A percentile compares a stretch with the other conserved stretches of the same genome.
These are phyloP conservation scores for Fagus crenata DNA, from an alignment of 306 rosid species.

Conservation along the genomic window DNA sequence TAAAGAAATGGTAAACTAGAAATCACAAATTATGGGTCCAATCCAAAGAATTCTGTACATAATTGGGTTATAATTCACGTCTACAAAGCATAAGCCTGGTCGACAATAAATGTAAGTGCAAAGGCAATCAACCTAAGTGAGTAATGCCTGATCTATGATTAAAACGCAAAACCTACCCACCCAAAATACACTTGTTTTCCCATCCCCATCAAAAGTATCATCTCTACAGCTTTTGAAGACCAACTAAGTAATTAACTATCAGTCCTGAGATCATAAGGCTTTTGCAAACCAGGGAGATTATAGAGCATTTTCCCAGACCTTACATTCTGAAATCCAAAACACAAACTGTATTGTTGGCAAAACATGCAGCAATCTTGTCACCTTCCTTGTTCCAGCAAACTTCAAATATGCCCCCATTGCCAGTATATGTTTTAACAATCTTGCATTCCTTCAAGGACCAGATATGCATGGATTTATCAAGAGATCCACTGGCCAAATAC, in stretches of 20 bases:
- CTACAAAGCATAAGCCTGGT: constrained; percentile 13
- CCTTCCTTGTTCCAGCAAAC: constrained; percentile 95
- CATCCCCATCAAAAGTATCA: constrained; percentile 1
- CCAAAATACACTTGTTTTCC: not conserved
- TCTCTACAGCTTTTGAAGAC: constrained; percentile 1
- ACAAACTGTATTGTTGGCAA: constrained; percentile 84
- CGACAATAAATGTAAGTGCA: not conserved
- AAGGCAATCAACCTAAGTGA: not conserved
- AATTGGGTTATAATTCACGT: not conserved
- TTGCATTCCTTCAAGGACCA: constrained; percentile 93
- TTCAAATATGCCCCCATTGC: constrained; percentile 95
- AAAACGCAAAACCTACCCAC: constrained; percentile 19
- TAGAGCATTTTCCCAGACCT: not conserved
- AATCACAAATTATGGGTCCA: not conserved
- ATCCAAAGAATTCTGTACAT: constrained; percentile 17
- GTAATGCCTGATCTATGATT: constrained; percentile 23
- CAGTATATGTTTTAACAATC: constrained; percentile 75
- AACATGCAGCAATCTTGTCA: constrained; percentile 88
- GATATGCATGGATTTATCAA: constrained; percentile 76
- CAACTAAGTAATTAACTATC: constrained; percentile 4
- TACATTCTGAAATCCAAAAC: constrained; percentile 59
- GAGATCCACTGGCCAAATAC: constrained; percentile 90
- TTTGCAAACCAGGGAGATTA: not conserved
- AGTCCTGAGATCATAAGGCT: not conserved
- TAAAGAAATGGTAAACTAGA: not conserved